Base-by-base conservation (phyloP, 1,284 basidiomycete genomes). In the Sanghuangporus baumii region DNA sequence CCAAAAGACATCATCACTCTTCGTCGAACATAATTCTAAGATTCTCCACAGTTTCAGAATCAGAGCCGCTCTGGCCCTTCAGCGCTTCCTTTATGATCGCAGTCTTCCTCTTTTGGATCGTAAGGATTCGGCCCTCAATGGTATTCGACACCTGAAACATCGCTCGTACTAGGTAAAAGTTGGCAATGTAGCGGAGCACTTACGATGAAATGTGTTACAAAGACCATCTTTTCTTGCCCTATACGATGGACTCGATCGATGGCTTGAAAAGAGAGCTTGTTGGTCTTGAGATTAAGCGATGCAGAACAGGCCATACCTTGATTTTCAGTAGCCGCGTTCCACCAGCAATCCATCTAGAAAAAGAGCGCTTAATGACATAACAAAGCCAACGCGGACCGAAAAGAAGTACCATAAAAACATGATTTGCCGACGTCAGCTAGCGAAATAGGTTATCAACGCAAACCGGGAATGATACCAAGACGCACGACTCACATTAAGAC, bases 321-420 rank as follows among this genome's bases (percentile, higher is more conserved):
- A 67, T 90, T 89, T 74, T 96, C 94, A 20, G 84, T 89, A 0
- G 93, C 93, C 26, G 92, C 86, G 72, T 95, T 96, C 93, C 93
- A 96, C 93, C 93, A 96, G 66, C 93, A 95, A 69, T 96, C 94
- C 92, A 96, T 94, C 92, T 91, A 64, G 4, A 26, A 12, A 26
- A 48, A 61, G 54, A n/a, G 52, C 7, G 51, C 65, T 7, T 36
- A 40, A 68, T 43, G 69, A 60, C 51, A 37, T 56, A 57, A 31
- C 41, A 3, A 18, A 9, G 1, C 48, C 37, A 6, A 56, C 7
- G n/a, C 37, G 23, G 46, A 54, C n/a, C 46, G 26, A 14, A 54
- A 64, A 12, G 14, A 69, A 78, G 67, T 69, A 87, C 89, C 89
- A 96, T 93, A 73, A 93, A 95, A 2, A 95, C 93, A 73, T 94